These are phyloP conservation scores for Phaeosphaeriaceae sp. DNA, from an alignment of 2,329 filamentous ascomycete genomes.

Conservation along the genomic window DNA sequence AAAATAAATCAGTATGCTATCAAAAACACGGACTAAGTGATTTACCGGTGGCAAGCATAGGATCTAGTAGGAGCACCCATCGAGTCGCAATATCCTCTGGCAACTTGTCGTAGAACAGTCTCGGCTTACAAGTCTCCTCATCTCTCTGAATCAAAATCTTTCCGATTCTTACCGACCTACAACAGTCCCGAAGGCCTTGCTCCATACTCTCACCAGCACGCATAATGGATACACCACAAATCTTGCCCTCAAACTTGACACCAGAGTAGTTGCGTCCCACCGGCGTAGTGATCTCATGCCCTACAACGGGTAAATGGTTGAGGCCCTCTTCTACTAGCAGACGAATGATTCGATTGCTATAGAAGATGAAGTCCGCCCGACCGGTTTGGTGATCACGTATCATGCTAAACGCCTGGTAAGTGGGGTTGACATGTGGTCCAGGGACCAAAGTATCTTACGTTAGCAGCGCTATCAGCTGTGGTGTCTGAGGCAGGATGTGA, in stretches of 20 bases:
- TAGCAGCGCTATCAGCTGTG: slow-evolving; percentile 94
- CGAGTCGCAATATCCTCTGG: slow-evolving; percentile 89
- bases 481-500: slow-evolving; percentile 87
- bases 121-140: slow-evolving; percentile 90
- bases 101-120: slow-evolving; percentile 97
- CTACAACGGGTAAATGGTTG: slow-evolving; percentile 92
- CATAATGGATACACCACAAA: slow-evolving; percentile 99
- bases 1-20: slow-evolving; percentile 13
- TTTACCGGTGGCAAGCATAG: slow-evolving; percentile 97
- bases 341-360: slow-evolving; percentile 97
- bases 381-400: slow-evolving; percentile 90
- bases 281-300: slow-evolving; percentile 88
- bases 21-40: neutral
- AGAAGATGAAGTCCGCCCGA: slow-evolving; percentile 98
- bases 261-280: slow-evolving; percentile 88
- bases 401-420: slow-evolving; percentile 66
- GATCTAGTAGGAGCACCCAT: slow-evolving; percentile 93
- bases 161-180: slow-evolving; percentile 94
- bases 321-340: slow-evolving; percentile 95
- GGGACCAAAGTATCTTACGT: slow-evolving; percentile 71
- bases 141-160: slow-evolving; percentile 98
- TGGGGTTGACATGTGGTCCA: neutral
- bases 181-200: slow-evolving; percentile 93
- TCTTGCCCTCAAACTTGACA: slow-evolving; percentile 95
- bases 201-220: slow-evolving; percentile 98